Base-by-base conservation (phyloP, 306 rosid species). In the Medicago lupulina region DNA sequence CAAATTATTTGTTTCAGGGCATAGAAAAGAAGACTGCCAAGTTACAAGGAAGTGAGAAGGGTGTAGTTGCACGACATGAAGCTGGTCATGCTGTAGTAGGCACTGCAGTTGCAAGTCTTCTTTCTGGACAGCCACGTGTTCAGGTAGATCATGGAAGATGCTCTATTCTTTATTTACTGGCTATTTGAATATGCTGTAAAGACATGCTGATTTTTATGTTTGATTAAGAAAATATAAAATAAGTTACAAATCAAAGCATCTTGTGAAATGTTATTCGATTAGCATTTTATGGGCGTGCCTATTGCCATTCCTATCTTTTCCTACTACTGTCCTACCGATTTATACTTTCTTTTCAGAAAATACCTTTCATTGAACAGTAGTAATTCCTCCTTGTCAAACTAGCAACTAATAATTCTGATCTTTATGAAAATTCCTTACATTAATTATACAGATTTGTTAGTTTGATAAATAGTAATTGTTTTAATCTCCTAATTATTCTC, bases 61-160 rank as follows among this genome's bases (percentile, higher is more conserved):
- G 84, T 85, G 99, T 92, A 40, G 99, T 95, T 81, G 99, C 99
- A 59, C 90, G 99, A 23, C 99, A 95, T 79, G 99, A 95, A 87
- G 99, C 92, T 79, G 99, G 99, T 73, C 99, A 95, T 87, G 99
- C 99, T 31, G 97, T 95, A 51, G 97, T 95, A 36, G 97, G 99
- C 63, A 95, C 99, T 76, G 97, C 99, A 44, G 95, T 95, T 81
- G 97, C 97, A 44, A 90, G 71, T 83, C 97, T 95, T 84, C 89
- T 95, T 81, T 68, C 93, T 76, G 97, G 97, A 80, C 99, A 95
- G 80, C 96, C 99, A 63, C 96, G 92, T 75, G 99, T 90, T 66
- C 97, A 95, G 97, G 99, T 95, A 80, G 81, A 25, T 36, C 59
- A 40, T 41, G 10, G 23, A 80, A 54, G 68, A 78, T 81, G 39